phyloP scores from a whole-genome alignment of 1,284 basidiomycete genomes.

The Malassezia dermatis region DNA sequence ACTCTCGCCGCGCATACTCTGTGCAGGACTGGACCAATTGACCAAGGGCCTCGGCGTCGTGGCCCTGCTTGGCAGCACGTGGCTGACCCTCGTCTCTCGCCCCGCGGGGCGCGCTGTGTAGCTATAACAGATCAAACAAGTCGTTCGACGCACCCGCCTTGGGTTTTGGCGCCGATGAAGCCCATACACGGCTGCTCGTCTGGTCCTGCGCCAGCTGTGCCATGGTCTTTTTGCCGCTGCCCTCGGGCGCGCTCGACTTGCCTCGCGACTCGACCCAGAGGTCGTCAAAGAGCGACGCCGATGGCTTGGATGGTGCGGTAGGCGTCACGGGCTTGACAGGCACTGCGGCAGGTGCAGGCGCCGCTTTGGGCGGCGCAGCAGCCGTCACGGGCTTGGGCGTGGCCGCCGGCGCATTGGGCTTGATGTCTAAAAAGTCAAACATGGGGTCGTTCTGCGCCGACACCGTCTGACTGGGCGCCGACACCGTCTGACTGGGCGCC shows the following conservation, averaged over 20 bases:
- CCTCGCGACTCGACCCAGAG: constrained; percentile 77
- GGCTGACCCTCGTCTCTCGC: neutral
- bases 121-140: constrained; percentile 17
- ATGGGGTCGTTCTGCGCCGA: constrained; percentile 36
- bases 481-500: constrained; percentile 57
- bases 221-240: constrained; percentile 43
- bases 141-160: constrained; percentile 7
- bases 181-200: constrained; percentile 19
- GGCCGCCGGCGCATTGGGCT: neutral
- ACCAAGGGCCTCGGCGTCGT: neutral
- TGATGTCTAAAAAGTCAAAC: constrained; percentile 52
- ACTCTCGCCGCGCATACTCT: neutral
- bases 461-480: constrained; percentile 59
- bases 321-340: neutral
- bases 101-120: neutral
- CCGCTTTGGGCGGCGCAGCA: neutral
- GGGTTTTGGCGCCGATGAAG: neutral
- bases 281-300: constrained; percentile 62
- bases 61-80: constrained; percentile 2
- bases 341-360: neutral
- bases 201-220: constrained; percentile 47
- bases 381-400: neutral
- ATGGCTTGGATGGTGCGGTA: neutral
- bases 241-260: constrained; percentile 11
- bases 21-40: neutral